A percentile compares a stretch with the other conserved stretches of the same genome.
Conservation (phyloP, 257 asterid species). For the Pogostemon cablin region DNA sequence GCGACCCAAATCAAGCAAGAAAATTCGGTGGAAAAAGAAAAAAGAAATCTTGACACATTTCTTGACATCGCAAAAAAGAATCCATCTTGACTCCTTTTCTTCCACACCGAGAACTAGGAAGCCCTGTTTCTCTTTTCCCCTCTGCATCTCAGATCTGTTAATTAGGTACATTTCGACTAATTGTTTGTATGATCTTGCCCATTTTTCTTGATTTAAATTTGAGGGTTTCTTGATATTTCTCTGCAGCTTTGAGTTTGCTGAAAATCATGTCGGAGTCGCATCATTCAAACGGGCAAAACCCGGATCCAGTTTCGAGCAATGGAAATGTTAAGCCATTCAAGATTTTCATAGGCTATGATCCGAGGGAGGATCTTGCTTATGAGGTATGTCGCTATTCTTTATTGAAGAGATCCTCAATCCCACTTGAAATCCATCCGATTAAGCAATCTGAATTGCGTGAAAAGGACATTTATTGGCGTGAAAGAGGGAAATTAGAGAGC, state of each 20-base stretch:
- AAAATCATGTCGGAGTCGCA: slow-evolving; percentile 38
- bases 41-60: not conserved
- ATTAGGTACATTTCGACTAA: slow-evolving; percentile 24
- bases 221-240: not conserved
- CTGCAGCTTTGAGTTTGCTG: slow-evolving; percentile 30
- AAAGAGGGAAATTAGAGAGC: slow-evolving; percentile 80
- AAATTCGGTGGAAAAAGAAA: not conserved
- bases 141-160: slow-evolving; percentile 33
- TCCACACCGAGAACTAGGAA: not conserved
- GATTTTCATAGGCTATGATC: slow-evolving; percentile 82
- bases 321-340: slow-evolving; percentile 44
- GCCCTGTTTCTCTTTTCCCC: not conserved
- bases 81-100: slow-evolving; percentile 13
- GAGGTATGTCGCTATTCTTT: slow-evolving; percentile 77
- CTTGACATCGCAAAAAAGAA: not conserved
- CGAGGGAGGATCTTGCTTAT: slow-evolving; percentile 71
- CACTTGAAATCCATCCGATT: slow-evolving; percentile 66
- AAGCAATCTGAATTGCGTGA: slow-evolving; percentile 75
- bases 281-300: slow-evolving; percentile 24
- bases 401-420: slow-evolving; percentile 68
- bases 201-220: not conserved
- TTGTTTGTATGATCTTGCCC: not conserved
- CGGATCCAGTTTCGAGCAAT: slow-evolving; percentile 9
- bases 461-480: slow-evolving; percentile 73
- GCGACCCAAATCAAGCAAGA: slow-evolving; percentile 25